phyloP scores from a whole-genome alignment of 768 basidiomycete species.

The Termitomyces sp. region DNA sequence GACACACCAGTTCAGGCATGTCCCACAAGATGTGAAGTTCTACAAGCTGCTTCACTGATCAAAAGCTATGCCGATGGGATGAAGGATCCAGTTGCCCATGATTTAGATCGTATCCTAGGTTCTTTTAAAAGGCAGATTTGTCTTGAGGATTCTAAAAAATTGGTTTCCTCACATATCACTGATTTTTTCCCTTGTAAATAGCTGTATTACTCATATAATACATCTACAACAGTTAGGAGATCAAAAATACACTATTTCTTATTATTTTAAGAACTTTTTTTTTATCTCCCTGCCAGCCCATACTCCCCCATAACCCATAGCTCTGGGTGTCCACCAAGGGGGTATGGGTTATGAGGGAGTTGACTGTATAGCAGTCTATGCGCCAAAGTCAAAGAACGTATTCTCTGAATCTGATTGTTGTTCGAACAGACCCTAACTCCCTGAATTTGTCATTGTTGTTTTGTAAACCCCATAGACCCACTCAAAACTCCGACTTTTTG shows the following conservation, averaged over 20 bases:
- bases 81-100: background rate
- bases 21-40: background rate
- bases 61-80: background rate
- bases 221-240: background rate
- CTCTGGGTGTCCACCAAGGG: too few relatives aligned
- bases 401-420: too few relatives aligned
- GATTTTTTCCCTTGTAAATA: background rate
- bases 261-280: background rate
- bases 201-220: background rate
- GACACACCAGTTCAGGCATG: background rate
- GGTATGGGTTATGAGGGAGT: too few relatives aligned
- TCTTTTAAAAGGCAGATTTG: background rate
- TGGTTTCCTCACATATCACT: background rate
- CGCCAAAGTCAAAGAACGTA: too few relatives aligned
- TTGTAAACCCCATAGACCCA: background rate
- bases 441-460: background rate
- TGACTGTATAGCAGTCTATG: too few relatives aligned
- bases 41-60: background rate
- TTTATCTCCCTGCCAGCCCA: too few relatives aligned
- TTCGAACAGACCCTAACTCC: too few relatives aligned
- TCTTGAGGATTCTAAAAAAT: background rate
- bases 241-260: background rate
- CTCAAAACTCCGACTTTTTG: background rate
- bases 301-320: too few relatives aligned
- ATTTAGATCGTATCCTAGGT: background rate